phyloP scores from a whole-genome alignment of 108 stramenopile genomes.

The Cyclotella cryptica region DNA sequence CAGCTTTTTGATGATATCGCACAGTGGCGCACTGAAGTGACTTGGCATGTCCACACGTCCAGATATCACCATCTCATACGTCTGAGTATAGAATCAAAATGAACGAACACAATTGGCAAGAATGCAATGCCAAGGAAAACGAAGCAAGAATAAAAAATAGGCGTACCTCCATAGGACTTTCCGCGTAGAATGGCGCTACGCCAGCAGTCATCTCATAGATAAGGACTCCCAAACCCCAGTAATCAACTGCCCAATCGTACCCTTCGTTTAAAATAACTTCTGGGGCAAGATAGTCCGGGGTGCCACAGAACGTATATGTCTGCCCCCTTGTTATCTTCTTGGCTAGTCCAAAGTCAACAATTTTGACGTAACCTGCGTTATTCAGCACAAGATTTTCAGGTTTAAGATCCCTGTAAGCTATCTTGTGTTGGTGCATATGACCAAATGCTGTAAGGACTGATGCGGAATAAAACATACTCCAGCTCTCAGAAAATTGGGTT shows the following conservation, averaged over 20 bases:
- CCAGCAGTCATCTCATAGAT: conserved; percentile 76
- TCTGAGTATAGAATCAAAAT: conserved; percentile 11
- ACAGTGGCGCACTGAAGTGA: conserved; percentile 49
- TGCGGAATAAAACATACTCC: conserved; percentile 63
- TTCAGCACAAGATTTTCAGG: conserved; percentile 80
- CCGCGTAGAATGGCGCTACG: conserved; percentile 73
- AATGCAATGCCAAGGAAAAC: not conserved
- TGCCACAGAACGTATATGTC: conserved; percentile 77
- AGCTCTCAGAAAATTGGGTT: conserved; percentile 59
- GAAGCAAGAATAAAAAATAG: not conserved
- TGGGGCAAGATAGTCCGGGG: conserved; percentile 77
- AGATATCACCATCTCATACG: conserved; percentile 53
- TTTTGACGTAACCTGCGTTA: conserved; percentile 63
- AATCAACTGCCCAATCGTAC: conserved; percentile 83
- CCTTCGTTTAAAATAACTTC: conserved; percentile 84
- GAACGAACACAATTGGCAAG: not conserved
- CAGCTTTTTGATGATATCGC: conserved; percentile 73
- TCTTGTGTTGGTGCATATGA: conserved; percentile 68
- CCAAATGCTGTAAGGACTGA: conserved; percentile 70
- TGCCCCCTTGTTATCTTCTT: conserved; percentile 63
- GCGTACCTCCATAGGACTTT: conserved; percentile 56
- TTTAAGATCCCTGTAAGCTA: conserved; percentile 80
- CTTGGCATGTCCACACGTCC: conserved; percentile 48
- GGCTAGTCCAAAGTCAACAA: conserved; percentile 79
- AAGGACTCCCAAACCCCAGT: conserved; percentile 78